Evolutionary conservation across 768 basidiomycete genomes (phyloP).

Genomic region (Lentinula boryana): DNA sequence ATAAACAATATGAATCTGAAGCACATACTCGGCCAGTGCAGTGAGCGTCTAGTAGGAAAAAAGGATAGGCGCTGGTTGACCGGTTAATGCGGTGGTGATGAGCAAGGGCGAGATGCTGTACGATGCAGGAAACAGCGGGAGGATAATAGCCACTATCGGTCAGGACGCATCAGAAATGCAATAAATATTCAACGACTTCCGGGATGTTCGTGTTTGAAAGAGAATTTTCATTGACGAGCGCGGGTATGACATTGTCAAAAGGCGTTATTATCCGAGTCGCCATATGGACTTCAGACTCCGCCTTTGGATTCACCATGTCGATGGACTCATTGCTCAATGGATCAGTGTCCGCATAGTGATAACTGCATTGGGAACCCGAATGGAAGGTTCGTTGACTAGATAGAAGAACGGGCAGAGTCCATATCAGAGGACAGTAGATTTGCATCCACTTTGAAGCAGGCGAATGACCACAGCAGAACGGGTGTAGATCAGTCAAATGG

Average conservation of each 20-base stretch:
- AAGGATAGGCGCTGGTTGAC: neutral
- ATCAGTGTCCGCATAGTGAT: neutral
- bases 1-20: neutral
- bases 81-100: neutral
- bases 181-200: neutral
- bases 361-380: neutral
- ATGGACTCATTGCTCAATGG: neutral
- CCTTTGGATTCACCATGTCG: neutral
- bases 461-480: neutral
- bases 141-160: neutral
- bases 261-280: neutral
- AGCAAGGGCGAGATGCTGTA: neutral
- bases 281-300: neutral
- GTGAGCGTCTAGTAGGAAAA: neutral
- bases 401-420: neutral
- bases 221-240: neutral
- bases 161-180: constrained; percentile 1
- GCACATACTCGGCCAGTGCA: neutral
- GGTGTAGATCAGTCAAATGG: neutral
- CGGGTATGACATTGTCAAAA: neutral
- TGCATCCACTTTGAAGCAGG: neutral
- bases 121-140: neutral
- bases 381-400: neutral
- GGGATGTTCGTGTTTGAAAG: constrained; percentile 1
- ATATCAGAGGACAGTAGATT: neutral